Conservation (phyloP, 371 early-diverging fungal species). For the Haplosporangium sp. region DNA sequence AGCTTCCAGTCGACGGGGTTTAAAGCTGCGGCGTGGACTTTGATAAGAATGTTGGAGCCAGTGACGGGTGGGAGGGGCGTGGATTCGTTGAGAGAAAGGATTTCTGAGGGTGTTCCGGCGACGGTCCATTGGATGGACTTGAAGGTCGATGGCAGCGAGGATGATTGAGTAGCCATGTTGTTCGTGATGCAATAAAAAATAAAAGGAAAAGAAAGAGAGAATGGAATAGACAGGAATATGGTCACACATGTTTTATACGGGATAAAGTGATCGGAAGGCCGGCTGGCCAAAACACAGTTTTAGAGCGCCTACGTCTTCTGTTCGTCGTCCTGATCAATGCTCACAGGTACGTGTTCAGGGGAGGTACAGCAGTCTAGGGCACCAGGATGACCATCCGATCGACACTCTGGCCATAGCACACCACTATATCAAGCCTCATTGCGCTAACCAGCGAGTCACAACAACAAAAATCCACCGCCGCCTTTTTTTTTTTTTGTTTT, state of each 20-base stretch:
- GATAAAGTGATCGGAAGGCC: not conserved
- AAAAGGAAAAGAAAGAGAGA: not conserved
- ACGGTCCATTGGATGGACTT: slow-evolving; percentile 55
- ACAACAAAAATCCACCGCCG: slow-evolving; percentile 2
- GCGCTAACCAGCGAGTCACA: not conserved
- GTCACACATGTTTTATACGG: not conserved
- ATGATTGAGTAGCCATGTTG: slow-evolving; percentile 35
- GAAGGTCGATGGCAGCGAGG: slow-evolving; percentile 56
- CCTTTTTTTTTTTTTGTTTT: not conserved
- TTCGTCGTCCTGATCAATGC: not conserved
- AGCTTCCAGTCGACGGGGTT: slow-evolving; percentile 75
- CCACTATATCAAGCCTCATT: not conserved
- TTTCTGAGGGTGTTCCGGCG: slow-evolving; percentile 14
- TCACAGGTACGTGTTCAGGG: not conserved
- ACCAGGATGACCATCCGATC: not conserved
- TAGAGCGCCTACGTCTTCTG: too few relatives aligned
- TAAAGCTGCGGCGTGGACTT: slow-evolving; percentile 66
- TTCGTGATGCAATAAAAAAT: not conserved
- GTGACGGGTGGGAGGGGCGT: slow-evolving; percentile 28
- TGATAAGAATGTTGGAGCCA: slow-evolving; percentile 62
- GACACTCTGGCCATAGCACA: not conserved
- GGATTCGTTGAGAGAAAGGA: slow-evolving; percentile 28
- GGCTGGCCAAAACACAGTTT: too few relatives aligned
- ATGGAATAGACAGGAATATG: not conserved
- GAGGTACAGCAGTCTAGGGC: not conserved